Percentiles rank a stretch among this genome's conserved stretches.
These are phyloP conservation scores for Coprinopsis strossmayeri DNA, from an alignment of 768 basidiomycete genomes.

Conservation along the genomic window DNA sequence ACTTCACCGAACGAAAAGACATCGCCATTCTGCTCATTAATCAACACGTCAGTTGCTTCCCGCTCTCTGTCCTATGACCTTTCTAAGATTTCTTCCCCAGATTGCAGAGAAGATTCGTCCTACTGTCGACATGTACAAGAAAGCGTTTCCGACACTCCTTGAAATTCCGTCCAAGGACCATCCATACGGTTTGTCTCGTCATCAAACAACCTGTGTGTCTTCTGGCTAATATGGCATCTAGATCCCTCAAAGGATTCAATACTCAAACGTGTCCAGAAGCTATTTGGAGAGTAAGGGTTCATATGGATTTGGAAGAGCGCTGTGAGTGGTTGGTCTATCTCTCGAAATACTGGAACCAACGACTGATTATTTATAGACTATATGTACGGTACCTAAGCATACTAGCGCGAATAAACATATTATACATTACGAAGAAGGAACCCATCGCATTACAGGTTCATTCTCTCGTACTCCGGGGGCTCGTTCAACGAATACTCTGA, in stretches of 20 bases:
- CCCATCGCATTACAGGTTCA: constrained; percentile 67
- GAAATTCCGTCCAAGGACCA: constrained; percentile 99
- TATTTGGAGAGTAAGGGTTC: constrained; percentile 76
- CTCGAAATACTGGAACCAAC: neutral
- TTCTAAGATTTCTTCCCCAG: constrained; percentile 32
- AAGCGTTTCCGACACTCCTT: constrained; percentile 92
- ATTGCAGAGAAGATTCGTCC: constrained; percentile 96
- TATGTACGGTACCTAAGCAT: constrained; percentile 5
- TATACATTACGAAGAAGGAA: constrained; percentile 27
- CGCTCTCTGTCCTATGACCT: constrained; percentile 4
- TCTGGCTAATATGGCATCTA: constrained; percentile 21
- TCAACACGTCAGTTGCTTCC: constrained; percentile 71
- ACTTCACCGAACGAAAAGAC: constrained; percentile 91
- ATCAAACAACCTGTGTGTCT: neutral
- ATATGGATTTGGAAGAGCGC: neutral
- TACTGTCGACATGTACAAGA: constrained; percentile 90
- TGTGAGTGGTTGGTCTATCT: neutral
- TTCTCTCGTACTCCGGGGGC: constrained; percentile 60
- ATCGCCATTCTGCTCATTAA: constrained; percentile 96
- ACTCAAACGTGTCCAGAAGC: constrained; percentile 92
- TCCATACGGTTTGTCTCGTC: constrained; percentile 72
- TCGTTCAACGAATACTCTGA: constrained; percentile 67
- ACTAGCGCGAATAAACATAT: constrained; percentile 14
- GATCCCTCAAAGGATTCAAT: constrained; percentile 96
- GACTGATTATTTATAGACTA: neutral